Conservation (phyloP, 2,329 filamentous ascomycete genomes). For the Aphanocladium album region DNA sequence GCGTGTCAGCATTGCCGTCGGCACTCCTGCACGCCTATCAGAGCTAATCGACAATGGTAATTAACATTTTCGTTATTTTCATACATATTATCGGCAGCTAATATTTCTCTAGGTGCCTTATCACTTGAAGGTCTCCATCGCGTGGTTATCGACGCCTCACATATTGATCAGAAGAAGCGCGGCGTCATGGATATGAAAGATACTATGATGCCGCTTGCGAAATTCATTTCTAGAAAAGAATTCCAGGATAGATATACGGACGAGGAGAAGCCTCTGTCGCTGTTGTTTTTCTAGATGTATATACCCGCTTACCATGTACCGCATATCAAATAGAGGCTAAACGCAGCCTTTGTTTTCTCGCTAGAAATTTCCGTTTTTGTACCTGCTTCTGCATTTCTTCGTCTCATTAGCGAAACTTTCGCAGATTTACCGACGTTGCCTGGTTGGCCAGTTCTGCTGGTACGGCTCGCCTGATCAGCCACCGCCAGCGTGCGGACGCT, state of each 20-base stretch:
- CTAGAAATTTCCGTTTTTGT: neutral
- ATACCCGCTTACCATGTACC: slow-evolving; percentile 18
- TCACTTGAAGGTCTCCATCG: slow-evolving; percentile 67
- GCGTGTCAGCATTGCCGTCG: slow-evolving; percentile 80
- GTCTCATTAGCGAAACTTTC: neutral
- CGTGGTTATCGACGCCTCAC: slow-evolving; percentile 83
- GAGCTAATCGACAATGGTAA: slow-evolving; percentile 78
- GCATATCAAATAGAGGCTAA: neutral
- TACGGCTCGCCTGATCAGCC: neutral
- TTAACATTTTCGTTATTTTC: slow-evolving; percentile 18
- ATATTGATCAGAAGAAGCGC: slow-evolving; percentile 91
- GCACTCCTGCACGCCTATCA: slow-evolving; percentile 76
- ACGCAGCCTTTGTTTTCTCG: neutral
- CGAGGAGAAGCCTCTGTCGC: slow-evolving; percentile 50
- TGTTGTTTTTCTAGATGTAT: slow-evolving; percentile 57
- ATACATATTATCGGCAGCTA: neutral
- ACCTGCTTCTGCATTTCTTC: neutral
- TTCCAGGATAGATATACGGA: slow-evolving; percentile 66
- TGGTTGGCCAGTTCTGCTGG: neutral
- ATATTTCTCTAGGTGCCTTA: slow-evolving; percentile 50
- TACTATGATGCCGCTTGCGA: slow-evolving; percentile 72
- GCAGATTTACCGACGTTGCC: neutral
- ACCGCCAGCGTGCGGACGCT: neutral
- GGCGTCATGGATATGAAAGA: slow-evolving; percentile 96
- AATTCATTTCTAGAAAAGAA: slow-evolving; percentile 65